A percentile compares a stretch with the other conserved stretches of the same genome.
Conservation (phyloP, 768 basidiomycete species). For the Podaxis pistillaris region DNA sequence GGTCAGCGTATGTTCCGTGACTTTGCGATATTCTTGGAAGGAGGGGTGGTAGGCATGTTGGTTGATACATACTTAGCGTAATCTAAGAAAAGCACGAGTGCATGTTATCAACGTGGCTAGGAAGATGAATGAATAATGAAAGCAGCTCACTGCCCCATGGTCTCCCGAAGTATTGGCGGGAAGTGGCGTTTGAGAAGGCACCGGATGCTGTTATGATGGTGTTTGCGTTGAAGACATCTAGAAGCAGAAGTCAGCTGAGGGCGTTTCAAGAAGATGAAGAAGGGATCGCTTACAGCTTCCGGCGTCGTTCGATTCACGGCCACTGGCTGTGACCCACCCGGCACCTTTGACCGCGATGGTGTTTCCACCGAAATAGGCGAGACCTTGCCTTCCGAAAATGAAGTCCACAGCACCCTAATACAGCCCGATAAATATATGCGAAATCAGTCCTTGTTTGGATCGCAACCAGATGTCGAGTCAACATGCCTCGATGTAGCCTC, state of each 20-base stretch:
- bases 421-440: neutral
- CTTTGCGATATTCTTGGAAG: neutral
- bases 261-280: neutral
- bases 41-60: neutral
- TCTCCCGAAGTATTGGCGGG: conserved; percentile 42
- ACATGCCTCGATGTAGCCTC: conserved; percentile 45
- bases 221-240: conserved; percentile 45
- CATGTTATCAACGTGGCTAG: neutral
- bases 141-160: conserved; percentile 44
- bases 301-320: conserved; percentile 41
- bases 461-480: no score
- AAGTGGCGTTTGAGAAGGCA: conserved; percentile 34
- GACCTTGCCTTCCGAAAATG: conserved; percentile 44
- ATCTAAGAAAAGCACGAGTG: conserved; percentile 23
- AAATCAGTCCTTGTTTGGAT: neutral
- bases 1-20: neutral
- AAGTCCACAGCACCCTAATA: conserved; percentile 49
- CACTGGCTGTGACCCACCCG: conserved; percentile 49
- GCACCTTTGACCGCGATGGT: conserved; percentile 43
- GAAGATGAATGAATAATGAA: conserved; percentile 5
- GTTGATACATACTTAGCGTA: conserved; percentile 38
- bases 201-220: conserved; percentile 39
- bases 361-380: conserved; percentile 48
- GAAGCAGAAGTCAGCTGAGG: neutral
- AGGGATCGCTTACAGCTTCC: conserved; percentile 41